Conservation (phyloP, 129 eudicot genomes). For the Helichrysum umbraculigerum region DNA sequence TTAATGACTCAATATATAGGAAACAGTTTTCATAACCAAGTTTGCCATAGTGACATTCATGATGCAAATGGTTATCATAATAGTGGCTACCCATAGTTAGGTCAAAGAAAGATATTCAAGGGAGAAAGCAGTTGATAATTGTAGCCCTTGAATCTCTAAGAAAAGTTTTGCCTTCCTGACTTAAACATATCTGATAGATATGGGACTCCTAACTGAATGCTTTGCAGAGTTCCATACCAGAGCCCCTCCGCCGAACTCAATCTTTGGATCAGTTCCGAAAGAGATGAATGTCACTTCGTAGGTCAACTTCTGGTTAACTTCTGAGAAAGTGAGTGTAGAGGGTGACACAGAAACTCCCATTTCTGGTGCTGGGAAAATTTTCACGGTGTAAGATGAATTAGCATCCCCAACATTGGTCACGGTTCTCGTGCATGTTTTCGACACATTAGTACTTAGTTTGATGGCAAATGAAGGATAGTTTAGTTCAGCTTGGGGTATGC, state of each 20-base stretch:
- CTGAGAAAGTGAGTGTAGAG: conserved; percentile 30
- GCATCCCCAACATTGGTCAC: conserved; percentile 61
- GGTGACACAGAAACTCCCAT: conserved; percentile 36
- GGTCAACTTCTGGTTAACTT: conserved; percentile 36
- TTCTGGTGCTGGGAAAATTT: conserved; percentile 24
- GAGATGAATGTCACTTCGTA: conserved; percentile 34
- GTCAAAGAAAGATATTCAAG: neutral
- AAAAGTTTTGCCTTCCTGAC: conserved; percentile 2
- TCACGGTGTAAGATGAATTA: conserved; percentile 33
- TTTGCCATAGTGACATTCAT: too few relatives aligned
- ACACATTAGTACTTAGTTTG: conserved; percentile 12
- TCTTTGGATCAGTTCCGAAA: neutral
- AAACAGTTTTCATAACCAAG: too few relatives aligned
- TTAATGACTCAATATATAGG: too few relatives aligned
- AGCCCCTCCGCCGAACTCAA: conserved; percentile 29
- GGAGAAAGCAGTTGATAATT: conserved; percentile 2
- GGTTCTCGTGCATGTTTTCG: conserved; percentile 36
- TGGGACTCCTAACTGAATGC: conserved; percentile 41
- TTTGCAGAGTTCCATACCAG: conserved; percentile 34
- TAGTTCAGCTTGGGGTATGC: conserved; percentile 41
- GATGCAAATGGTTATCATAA: too few relatives aligned
- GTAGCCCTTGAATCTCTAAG: conserved; percentile 10
- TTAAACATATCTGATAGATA: conserved; percentile 34
- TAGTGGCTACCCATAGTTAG: too few relatives aligned
- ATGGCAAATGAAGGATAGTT: conserved; percentile 57